phyloP scores from a whole-genome alignment of 805 yeast genomes.

The Cyberlindnera mrakii region DNA sequence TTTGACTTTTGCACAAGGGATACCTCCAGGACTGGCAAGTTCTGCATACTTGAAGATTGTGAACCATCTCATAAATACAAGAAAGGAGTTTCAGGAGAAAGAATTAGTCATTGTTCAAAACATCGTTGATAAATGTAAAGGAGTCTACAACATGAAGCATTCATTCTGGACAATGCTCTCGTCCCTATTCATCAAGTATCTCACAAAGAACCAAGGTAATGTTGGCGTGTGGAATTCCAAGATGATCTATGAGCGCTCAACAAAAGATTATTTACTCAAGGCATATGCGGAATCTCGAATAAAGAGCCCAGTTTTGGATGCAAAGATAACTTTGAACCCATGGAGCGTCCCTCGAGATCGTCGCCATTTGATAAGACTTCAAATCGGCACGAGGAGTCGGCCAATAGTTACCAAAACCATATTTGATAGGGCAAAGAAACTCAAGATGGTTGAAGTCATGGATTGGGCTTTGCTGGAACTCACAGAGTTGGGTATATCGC shows the following conservation, averaged over 20 bases:
- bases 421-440: constrained; percentile 12
- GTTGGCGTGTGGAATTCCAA: constrained; percentile 6
- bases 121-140: constrained; percentile 9
- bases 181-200: constrained; percentile 15
- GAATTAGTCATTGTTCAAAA: constrained; percentile 13
- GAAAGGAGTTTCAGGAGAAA: constrained; percentile 7
- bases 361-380: constrained; percentile 5
- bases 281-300: constrained; percentile 5
- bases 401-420: constrained; percentile 16
- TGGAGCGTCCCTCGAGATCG: constrained; percentile 6
- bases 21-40: constrained; percentile 2
- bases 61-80: constrained; percentile 7
- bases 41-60: constrained; percentile 11
- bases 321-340: constrained; percentile 14
- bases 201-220: constrained; percentile 7
- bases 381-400: constrained; percentile 9
- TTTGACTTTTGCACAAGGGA: constrained; percentile 1
- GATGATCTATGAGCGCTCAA: constrained; percentile 12
- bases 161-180: constrained; percentile 19
- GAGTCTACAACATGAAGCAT: constrained; percentile 2
- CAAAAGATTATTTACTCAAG: constrained; percentile 7
- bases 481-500: constrained; percentile 13
- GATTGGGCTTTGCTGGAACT: constrained; percentile 17
- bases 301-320: constrained; percentile 1
- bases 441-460: constrained; percentile 1